A percentile compares a stretch with the other conserved stretches of the same genome.
These are phyloP conservation scores for Zangia roseola DNA, from an alignment of 768 basidiomycete genomes.

Conservation along the genomic window DNA sequence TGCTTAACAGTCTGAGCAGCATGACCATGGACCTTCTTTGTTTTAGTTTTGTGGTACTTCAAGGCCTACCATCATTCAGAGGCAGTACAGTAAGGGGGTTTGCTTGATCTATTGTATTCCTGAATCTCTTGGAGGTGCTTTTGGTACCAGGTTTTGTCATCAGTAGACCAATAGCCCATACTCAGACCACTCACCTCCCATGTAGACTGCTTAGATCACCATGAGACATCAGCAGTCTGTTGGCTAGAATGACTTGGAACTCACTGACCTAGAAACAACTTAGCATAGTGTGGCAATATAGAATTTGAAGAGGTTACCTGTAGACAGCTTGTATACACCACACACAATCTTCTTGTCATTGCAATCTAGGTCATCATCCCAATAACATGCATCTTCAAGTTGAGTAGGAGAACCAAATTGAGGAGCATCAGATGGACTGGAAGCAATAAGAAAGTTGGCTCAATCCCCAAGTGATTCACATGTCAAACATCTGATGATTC, in stretches of 20 bases:
- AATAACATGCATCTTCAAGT: neutral
- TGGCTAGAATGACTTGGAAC: neutral
- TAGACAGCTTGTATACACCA: conserved; percentile 1
- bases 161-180: neutral
- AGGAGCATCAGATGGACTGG: neutral
- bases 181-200: neutral
- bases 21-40: no score
- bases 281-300: no score
- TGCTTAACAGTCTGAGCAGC: no score
- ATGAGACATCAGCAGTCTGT: neutral
- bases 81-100: neutral
- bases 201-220: conserved; percentile 3
- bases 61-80: neutral
- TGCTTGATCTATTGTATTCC: neutral
- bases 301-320: neutral
- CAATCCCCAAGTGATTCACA: no score
- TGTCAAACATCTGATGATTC: no score
- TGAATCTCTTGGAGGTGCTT: neutral
- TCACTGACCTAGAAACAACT: neutral
- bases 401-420: neutral
- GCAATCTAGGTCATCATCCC: conserved; percentile 1
- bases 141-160: neutral
- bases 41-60: neutral
- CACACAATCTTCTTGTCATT: conserved; percentile 4
- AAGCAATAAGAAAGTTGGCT: no score